phyloP scores from a whole-genome alignment of 768 basidiomycete species.

The Leccinum barrowsii region DNA sequence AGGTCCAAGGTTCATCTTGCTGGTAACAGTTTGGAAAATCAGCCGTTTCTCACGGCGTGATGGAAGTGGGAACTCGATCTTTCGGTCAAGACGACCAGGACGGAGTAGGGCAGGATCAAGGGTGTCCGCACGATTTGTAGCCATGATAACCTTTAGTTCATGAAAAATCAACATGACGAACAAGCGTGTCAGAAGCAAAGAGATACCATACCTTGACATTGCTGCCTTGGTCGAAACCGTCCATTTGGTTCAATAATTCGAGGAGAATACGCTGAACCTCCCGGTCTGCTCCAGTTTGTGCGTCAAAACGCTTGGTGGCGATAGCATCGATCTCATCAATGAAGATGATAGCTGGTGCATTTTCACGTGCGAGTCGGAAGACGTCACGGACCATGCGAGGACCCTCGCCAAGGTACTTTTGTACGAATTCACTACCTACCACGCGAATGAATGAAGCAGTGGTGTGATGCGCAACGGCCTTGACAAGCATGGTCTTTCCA shows the following conservation, averaged over 20 bases:
- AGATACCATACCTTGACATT: constrained; percentile 90
- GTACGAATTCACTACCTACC: constrained; percentile 97
- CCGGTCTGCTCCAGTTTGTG: constrained; percentile 97
- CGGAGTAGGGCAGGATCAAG: constrained; percentile 96
- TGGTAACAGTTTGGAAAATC: constrained; percentile 96
- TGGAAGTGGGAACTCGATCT: constrained; percentile 97
- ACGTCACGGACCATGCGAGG: constrained; percentile 99
- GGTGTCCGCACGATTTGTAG: constrained; percentile 97
- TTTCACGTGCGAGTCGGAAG: constrained; percentile 95
- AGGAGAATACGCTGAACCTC: constrained; percentile 98
- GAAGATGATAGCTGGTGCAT: constrained; percentile 97
- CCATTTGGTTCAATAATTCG: constrained; percentile 98
- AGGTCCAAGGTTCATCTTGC: constrained; percentile 96
- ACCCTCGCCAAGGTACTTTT: constrained; percentile 98
- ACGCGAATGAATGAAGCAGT: constrained; percentile 98
- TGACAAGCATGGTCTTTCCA: constrained; percentile 99
- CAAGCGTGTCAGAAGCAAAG: not conserved
- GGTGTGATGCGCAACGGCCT: constrained; percentile 98
- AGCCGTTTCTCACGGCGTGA: constrained; percentile 92
- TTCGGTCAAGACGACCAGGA: constrained; percentile 95
- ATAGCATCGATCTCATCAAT: constrained; percentile 99
- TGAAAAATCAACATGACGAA: not conserved
- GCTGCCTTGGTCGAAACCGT: constrained; percentile 97
- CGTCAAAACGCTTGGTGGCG: constrained; percentile 99
- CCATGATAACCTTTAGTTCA: constrained; percentile 88